A percentile compares a stretch with the other conserved stretches of the same genome.
Evolutionary conservation across 495 filamentous ascomycete genomes (phyloP).

Genomic region (Physcia stellaris): DNA sequence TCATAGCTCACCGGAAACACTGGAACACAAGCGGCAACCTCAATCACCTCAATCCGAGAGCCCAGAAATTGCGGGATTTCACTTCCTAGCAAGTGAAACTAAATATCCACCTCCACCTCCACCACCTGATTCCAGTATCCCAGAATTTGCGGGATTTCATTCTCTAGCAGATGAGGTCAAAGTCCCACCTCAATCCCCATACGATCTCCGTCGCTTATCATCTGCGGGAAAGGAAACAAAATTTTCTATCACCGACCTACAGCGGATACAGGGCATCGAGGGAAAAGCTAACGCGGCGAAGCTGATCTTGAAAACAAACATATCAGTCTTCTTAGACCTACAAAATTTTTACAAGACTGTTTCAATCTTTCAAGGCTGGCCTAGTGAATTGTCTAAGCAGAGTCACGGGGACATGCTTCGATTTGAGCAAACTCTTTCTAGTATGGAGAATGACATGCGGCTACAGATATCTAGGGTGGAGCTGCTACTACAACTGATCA

Average conservation of each 20-base stretch:
- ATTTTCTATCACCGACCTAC: conserved; percentile 26
- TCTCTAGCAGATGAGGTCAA: neutral
- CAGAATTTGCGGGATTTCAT: no score
- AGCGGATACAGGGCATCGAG: conserved; percentile 22
- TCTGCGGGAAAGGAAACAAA: no score
- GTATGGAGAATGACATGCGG: conserved; percentile 6
- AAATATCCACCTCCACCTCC: neutral
- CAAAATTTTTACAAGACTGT: neutral
- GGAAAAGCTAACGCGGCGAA: conserved; percentile 24
- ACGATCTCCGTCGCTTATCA: neutral
- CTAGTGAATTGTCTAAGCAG: neutral
- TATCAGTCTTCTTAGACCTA: conserved; percentile 10
- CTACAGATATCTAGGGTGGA: conserved; percentile 5
- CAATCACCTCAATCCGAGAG: neutral
- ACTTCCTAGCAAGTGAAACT: neutral
- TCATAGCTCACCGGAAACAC: neutral
- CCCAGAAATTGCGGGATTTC: neutral
- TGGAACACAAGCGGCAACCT: neutral
- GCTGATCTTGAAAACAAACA: conserved; percentile 23
- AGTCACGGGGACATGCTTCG: neutral
- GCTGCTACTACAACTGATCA: conserved; percentile 4
- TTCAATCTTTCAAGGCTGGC: neutral
- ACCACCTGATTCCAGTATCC: no score
- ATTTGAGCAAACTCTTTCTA: conserved; percentile 3
- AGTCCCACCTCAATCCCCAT: neutral